Conservation (phyloP, 2,329 filamentous ascomycete genomes). For the Calonectria pauciramosa region DNA sequence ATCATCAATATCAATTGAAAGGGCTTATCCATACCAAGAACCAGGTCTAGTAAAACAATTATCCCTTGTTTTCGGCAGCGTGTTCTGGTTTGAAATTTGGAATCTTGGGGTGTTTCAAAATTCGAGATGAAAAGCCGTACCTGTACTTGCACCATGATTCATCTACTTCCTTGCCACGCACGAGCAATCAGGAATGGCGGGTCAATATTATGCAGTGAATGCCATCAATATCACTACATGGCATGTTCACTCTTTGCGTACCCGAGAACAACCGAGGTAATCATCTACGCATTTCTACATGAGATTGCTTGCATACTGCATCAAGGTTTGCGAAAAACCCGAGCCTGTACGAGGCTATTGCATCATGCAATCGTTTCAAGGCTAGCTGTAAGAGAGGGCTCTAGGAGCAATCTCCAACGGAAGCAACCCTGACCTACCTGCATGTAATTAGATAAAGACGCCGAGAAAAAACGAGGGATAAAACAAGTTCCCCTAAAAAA, state of each 20-base stretch:
- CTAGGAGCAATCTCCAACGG: background rate
- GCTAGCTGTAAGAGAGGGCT: background rate
- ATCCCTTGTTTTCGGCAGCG: background rate
- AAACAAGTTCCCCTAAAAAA: background rate
- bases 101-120: background rate
- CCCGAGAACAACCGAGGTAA: background rate
- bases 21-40: too few relatives aligned
- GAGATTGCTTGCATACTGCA: background rate
- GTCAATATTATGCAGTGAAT: background rate
- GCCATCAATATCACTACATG: background rate
- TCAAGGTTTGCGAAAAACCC: background rate
- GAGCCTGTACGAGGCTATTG: background rate
- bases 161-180: background rate
- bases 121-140: background rate
- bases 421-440: background rate
- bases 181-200: background rate
- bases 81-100: background rate
- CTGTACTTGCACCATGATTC: background rate
- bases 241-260: background rate
- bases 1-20: background rate
- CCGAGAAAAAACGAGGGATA: background rate
- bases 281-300: background rate
- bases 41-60: background rate
- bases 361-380: background rate
- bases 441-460: background rate